These are phyloP conservation scores for Stylonectria norvegica DNA, from an alignment of 2,329 filamentous ascomycete genomes.

Conservation along the genomic window DNA sequence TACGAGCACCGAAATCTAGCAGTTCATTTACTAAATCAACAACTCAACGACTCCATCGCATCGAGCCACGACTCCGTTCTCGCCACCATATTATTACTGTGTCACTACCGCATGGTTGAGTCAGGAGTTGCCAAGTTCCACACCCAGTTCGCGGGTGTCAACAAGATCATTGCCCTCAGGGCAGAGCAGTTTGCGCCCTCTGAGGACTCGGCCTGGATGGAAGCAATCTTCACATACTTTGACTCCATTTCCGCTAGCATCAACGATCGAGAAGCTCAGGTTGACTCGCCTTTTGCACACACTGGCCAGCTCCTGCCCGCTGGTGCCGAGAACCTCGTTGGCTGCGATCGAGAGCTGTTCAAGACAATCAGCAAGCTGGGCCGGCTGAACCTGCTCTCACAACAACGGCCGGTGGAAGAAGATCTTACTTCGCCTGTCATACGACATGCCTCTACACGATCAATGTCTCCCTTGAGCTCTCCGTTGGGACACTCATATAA, in stretches of 20 bases:
- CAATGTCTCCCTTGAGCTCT: slow-evolving; percentile 40
- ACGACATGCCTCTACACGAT: slow-evolving; percentile 22
- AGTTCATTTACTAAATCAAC: slow-evolving; percentile 77
- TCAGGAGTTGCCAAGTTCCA: slow-evolving; percentile 91
- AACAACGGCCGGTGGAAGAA: slow-evolving; percentile 56
- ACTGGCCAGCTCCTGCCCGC: slow-evolving; percentile 51
- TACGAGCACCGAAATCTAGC: slow-evolving; percentile 78
- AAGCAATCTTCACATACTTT: slow-evolving; percentile 90
- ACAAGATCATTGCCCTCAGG: slow-evolving; percentile 79
- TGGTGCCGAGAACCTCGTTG: slow-evolving; percentile 78
- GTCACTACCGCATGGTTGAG: slow-evolving; percentile 90
- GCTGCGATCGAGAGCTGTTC: slow-evolving; percentile 84
- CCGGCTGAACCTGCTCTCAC: slow-evolving; percentile 78
- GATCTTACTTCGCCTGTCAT: slow-evolving; percentile 12
- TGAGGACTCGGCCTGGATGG: slow-evolving; percentile 82
- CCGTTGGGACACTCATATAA: slow-evolving; percentile 41
- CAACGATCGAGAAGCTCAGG: slow-evolving; percentile 85
- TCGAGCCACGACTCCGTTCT: slow-evolving; percentile 83
- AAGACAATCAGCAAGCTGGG: slow-evolving; percentile 80
- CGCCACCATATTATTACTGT: slow-evolving; percentile 81
- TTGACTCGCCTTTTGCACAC: slow-evolving; percentile 60
- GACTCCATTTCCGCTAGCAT: slow-evolving; percentile 89
- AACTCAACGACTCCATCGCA: slow-evolving; percentile 71
- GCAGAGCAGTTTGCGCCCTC: slow-evolving; percentile 45
- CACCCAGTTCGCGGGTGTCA: slow-evolving; percentile 88